Conservation (phyloP, 2,329 filamentous ascomycete species). For the Scedosporium apiospermum region DNA sequence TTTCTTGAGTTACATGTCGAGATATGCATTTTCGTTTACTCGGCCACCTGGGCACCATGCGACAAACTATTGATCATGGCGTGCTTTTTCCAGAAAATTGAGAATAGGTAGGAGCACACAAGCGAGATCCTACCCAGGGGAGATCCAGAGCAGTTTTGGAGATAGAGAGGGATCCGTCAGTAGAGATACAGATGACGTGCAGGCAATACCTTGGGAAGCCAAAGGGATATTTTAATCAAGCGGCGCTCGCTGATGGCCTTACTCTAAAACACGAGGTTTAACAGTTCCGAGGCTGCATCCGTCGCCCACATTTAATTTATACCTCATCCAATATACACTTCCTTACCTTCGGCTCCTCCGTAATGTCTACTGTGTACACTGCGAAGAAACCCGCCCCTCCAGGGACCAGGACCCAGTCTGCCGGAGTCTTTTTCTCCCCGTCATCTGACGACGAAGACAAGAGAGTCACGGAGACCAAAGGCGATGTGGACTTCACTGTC, state of each 20-base stretch:
- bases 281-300: background rate
- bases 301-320: background rate
- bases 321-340: background rate
- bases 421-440: background rate
- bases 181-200: background rate
- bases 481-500: background rate
- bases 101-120: background rate
- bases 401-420: background rate
- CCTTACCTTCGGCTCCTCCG: too few species aligned
- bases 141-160: background rate
- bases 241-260: background rate
- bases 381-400: background rate
- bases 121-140: background rate
- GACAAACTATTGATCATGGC: background rate
- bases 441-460: background rate
- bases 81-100: conserved; percentile 1
- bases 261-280: background rate
- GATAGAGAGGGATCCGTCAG: background rate
- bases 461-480: background rate
- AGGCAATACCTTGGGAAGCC: background rate
- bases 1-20: too few species aligned
- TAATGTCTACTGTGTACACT: background rate
- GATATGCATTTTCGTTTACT: too few species aligned
- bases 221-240: background rate
- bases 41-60: too few species aligned